Conservation (phyloP, 306 rosid genomes). For the Amphicarpaea edgeworthii region DNA sequence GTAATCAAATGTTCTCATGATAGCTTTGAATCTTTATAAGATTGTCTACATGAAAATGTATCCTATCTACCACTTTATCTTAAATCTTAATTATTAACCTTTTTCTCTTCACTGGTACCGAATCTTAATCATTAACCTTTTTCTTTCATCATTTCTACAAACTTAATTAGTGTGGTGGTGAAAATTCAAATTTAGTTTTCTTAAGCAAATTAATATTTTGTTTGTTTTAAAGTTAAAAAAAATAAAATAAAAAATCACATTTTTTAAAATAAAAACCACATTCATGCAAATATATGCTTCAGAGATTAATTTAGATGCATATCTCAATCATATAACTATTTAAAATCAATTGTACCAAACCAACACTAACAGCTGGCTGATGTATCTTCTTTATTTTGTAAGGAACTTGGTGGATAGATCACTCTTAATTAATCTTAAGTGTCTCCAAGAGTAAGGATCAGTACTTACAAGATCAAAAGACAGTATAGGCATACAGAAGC, state of each 20-base stretch:
- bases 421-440: too few species aligned
- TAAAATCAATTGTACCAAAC: background rate
- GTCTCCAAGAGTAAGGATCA: too few species aligned
- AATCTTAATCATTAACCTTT: constrained; percentile 18
- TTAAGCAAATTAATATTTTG: background rate
- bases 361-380: background rate
- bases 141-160: constrained; percentile 1
- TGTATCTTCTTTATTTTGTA: background rate
- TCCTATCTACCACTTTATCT: constrained; percentile 20
- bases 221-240: background rate
- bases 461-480: too few species aligned
- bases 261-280: background rate
- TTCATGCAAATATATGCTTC: too few species aligned
- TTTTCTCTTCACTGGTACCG: constrained; percentile 5
- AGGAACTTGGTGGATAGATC: too few species aligned
- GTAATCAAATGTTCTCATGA: constrained; percentile 8
- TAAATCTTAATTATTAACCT: constrained; percentile 28
- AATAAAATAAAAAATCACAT: too few species aligned
- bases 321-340: background rate
- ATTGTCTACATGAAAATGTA: background rate
- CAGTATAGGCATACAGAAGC: too few species aligned
- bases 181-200: background rate
- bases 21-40: constrained; percentile 15
- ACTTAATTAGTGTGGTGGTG: background rate
- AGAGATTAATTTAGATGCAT: background rate